phyloP scores from a whole-genome alignment of 257 asterid species.

The Ajuga chamaepitys region DNA sequence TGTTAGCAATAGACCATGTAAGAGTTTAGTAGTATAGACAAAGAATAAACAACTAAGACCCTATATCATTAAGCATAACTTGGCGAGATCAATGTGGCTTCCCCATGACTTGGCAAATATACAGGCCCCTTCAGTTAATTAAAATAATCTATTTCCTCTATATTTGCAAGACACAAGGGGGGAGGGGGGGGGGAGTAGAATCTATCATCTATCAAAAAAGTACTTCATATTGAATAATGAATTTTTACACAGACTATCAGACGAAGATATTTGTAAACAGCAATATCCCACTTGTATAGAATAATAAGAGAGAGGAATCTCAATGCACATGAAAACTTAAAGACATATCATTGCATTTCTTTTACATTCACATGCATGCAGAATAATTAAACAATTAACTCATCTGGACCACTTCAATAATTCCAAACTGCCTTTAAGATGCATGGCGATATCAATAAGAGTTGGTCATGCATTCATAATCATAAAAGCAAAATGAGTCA shows the following conservation, averaged over 20 bases:
- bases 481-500: background rate
- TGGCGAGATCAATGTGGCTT: background rate
- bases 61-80: background rate
- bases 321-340: background rate
- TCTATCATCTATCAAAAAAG: too few species aligned
- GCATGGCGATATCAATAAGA: background rate
- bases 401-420: background rate
- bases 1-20: slow-evolving; percentile 23
- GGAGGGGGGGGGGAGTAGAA: too few species aligned
- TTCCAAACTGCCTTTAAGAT: slow-evolving; percentile 1
- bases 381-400: background rate
- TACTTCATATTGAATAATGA: background rate
- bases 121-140: background rate
- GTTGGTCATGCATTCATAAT: background rate
- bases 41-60: slow-evolving; percentile 1
- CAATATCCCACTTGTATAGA: background rate
- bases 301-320: background rate
- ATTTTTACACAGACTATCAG: background rate
- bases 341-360: background rate
- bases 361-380: background rate
- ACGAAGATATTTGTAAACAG: background rate
- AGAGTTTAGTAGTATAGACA: slow-evolving; percentile 6
- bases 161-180: background rate
- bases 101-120: background rate
- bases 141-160: background rate